phyloP scores from a whole-genome alignment of 805 yeast species.

The Saccharomycopsis synnaedendra region DNA sequence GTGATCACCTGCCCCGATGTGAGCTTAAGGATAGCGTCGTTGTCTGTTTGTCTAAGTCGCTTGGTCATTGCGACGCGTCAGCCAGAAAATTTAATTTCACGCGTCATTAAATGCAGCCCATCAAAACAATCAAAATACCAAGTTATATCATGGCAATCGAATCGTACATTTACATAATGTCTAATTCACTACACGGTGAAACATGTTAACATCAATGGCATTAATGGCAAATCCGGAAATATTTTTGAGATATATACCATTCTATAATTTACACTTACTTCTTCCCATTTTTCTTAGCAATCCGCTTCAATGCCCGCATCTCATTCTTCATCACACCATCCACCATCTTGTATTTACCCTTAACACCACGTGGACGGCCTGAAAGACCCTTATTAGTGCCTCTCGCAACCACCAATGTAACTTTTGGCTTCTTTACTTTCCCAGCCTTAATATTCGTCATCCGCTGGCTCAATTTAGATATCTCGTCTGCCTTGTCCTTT shows the following conservation, averaged over 20 bases:
- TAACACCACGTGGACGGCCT: conserved; percentile 95
- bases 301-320: conserved; percentile 83
- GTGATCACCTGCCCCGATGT: conserved; percentile 92
- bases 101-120: not conserved
- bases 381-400: conserved; percentile 78
- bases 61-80: not conserved
- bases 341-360: conserved; percentile 98
- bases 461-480: conserved; percentile 73
- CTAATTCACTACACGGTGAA: not conserved
- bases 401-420: conserved; percentile 77
- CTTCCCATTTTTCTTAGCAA: conserved; percentile 75
- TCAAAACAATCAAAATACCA: too few relatives aligned
- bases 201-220: not conserved
- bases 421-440: conserved; percentile 52
- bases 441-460: conserved; percentile 28
- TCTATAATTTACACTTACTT: not conserved
- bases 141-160: not conserved
- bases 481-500: conserved; percentile 90
- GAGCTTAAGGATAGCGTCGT: conserved; percentile 50
- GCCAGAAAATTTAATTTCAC: not conserved
- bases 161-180: not conserved
- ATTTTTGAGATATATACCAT: not conserved
- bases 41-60: not conserved
- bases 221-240: conserved; percentile 36
- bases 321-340: conserved; percentile 98